Base-by-base conservation (phyloP, 176 grass and related monocot genomes). In the Triticum monococcum region DNA sequence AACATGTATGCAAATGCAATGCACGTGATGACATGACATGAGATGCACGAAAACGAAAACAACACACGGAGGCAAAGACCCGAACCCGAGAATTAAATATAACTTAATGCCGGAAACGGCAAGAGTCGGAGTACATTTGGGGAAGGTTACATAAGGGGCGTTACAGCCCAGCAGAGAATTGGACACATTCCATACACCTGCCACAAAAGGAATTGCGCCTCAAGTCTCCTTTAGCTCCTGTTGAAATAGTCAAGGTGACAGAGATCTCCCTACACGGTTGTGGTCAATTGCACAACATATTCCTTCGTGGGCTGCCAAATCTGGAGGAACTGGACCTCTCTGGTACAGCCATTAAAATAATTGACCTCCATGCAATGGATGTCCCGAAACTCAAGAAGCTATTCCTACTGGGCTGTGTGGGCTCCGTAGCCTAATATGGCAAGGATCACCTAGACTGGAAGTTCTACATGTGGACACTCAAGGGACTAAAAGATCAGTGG, bases 151-250 rank as follows among this genome's bases (percentile, higher is more conserved):
- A n/a, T n/a, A n/a, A n/a, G n/a, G n/a, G n/a, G n/a, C n/a, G 32
- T 33, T 33, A 37, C 0, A 7, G 36, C 7, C 40, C 40, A 23
- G 20, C 35, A 40, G 35, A 40, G 9, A 40, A 40, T 12, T 71
- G 68, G 68, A 40, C 68, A 0, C 35, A 71, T 2, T 12, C 68
- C 20, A n/a, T 71, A 71, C 18, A 71, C 0, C 43, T 75, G 2
- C 30, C 52, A 23, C 1, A 4, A 25, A 46, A 70, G 12, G 65
- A 82, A 36, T 11, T 24, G 18, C 80, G 45, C 8, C 45, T 3
- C 0, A 10, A 56, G 45, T 10, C 11, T 25, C 28, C 0, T 56
- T 4, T 9, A 17, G 1, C 4, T 36, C 17, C 1, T 46, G 0
- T 0, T 35, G 5, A 82, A 46, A 18, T 1, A 35, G 30, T 33